These are phyloP conservation scores for Eimeria acervulina DNA, from an alignment of 169 alveolate genomes.

Conservation along the genomic window DNA sequence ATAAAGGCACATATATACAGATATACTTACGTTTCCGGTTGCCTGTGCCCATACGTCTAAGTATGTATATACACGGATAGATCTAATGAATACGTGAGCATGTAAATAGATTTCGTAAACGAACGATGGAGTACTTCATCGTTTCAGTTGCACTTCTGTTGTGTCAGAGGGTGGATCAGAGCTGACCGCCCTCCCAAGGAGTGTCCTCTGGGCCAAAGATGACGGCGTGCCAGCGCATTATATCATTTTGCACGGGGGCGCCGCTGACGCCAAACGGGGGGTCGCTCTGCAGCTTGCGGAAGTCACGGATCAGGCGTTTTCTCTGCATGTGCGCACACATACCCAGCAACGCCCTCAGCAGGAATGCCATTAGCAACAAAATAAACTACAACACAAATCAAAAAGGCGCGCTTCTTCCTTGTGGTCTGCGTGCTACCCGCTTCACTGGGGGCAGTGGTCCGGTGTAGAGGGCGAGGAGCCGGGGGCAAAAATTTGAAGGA, in stretches of 20 bases:
- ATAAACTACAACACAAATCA: not conserved
- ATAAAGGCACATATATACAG: not conserved
- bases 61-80: not conserved
- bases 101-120: not conserved
- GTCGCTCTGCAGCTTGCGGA: conserved; percentile 95
- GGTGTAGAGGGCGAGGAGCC: not conserved
- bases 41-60: too few species aligned
- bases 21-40: not conserved
- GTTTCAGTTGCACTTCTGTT: not conserved
- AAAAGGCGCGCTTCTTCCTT: not conserved
- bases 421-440: not conserved
- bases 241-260: conserved; percentile 97
- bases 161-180: not conserved
- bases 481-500: not conserved
- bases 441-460: not conserved
- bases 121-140: not conserved
- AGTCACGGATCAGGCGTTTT: conserved; percentile 94
- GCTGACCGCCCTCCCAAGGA: conserved; percentile 96
- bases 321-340: conserved; percentile 72
- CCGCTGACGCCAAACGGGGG: conserved; percentile 97
- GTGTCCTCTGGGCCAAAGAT: conserved; percentile 99
- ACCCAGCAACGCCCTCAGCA: not conserved
- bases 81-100: not conserved
- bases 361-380: not conserved
- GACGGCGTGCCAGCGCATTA: conserved; percentile 98